Percentiles rank a stretch among this genome's conserved stretches.
These are phyloP conservation scores for Clarireedia monteithiana DNA, from an alignment of 2,329 filamentous ascomycete species.

Conservation along the genomic window DNA sequence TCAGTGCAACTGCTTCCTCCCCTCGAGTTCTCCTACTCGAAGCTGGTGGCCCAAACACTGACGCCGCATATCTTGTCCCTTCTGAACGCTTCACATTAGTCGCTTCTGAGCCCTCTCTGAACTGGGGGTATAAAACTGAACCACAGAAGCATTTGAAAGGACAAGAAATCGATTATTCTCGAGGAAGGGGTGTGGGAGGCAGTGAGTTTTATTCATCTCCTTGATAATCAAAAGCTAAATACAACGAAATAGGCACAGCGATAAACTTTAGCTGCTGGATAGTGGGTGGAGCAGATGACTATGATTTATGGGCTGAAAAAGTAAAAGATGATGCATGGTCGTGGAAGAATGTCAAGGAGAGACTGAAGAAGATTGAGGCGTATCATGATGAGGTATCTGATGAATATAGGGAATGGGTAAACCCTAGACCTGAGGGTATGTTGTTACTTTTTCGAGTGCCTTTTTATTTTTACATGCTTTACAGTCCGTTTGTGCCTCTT, in stretches of 20 bases:
- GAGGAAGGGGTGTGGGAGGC: conserved; percentile 33
- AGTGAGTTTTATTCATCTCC: conserved; percentile 5
- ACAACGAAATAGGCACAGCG: conserved; percentile 16
- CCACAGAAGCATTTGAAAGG: conserved; percentile 22
- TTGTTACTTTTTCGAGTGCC: no score
- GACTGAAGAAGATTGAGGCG: conserved; percentile 46
- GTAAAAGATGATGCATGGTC: conserved; percentile 47
- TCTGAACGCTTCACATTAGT: conserved; percentile 47
- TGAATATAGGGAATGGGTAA: conserved; percentile 37
- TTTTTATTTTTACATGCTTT: no score
- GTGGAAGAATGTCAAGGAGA: conserved; percentile 45
- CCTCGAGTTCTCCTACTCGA: conserved; percentile 54
- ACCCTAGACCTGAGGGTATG: conserved; percentile 31
- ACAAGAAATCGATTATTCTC: conserved; percentile 25
- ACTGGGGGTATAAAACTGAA: conserved; percentile 24
- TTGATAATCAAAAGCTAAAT: no score
- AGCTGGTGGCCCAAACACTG: conserved; percentile 44
- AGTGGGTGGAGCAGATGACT: conserved; percentile 50
- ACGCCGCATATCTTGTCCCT: conserved; percentile 39
- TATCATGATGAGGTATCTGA: conserved; percentile 38
- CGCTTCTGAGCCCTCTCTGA: conserved; percentile 29
- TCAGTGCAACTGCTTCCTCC: conserved; percentile 38
- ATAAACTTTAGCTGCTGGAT: conserved; percentile 41
- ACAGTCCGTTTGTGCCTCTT: no score
- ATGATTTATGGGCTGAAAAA: conserved; percentile 50